These are phyloP conservation scores for Phytophthora ramorum DNA, from an alignment of 352 stramenopile genomes.

Conservation along the genomic window DNA sequence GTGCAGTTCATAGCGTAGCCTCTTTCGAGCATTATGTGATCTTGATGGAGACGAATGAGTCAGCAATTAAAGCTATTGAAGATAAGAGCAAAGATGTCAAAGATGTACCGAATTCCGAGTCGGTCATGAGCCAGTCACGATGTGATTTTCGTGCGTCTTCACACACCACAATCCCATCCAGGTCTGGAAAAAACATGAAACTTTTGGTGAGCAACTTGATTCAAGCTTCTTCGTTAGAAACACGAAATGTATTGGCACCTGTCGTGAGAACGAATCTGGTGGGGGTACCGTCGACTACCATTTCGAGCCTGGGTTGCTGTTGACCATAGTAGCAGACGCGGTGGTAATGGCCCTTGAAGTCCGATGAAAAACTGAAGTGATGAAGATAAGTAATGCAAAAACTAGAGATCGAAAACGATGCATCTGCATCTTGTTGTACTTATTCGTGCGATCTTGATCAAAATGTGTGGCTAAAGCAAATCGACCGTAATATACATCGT, in stretches of 20 bases:
- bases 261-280: conserved; percentile 28
- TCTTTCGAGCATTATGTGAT: conserved; percentile 62
- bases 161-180: conserved; percentile 34
- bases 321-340: conserved; percentile 16
- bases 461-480: too few relatives aligned
- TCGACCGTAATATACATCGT: too few relatives aligned
- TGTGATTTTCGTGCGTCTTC: conserved; percentile 25
- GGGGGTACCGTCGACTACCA: conserved; percentile 16
- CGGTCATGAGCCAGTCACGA: conserved; percentile 34
- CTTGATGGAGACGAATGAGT: background rate
- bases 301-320: conserved; percentile 30
- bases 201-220: background rate
- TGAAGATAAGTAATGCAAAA: background rate
- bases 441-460: conserved; percentile 8
- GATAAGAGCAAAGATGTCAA: background rate
- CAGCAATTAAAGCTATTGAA: background rate
- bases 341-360: background rate
- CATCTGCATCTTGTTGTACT: conserved; percentile 2
- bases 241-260: conserved; percentile 9
- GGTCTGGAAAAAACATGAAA: conserved; percentile 14
- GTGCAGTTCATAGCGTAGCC: conserved; percentile 59
- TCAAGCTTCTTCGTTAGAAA: background rate
- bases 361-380: background rate
- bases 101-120: conserved; percentile 34
- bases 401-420: background rate